Evolutionary conservation across 2,329 filamentous ascomycete species (phyloP).

Genomic region (Onygena corvina): DNA sequence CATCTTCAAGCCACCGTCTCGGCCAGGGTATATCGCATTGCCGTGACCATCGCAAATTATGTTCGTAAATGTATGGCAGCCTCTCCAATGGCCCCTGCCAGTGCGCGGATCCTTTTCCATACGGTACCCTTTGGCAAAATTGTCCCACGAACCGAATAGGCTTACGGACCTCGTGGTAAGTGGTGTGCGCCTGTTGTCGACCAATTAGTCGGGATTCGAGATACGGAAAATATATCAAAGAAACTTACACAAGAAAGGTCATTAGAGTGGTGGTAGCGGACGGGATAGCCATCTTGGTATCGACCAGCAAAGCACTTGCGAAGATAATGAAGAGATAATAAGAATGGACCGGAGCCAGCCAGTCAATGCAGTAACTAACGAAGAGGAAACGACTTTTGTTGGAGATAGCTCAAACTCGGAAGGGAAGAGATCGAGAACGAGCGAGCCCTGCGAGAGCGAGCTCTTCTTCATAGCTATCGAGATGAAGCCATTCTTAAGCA

Average conservation of each 20-base stretch:
- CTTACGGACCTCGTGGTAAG: slow-evolving; percentile 50
- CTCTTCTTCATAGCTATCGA: background rate
- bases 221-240: background rate
- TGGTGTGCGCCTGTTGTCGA: slow-evolving; percentile 23
- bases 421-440: background rate
- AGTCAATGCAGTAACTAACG: background rate
- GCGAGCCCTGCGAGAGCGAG: background rate
- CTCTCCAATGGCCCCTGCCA: slow-evolving; percentile 67
- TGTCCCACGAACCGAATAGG: slow-evolving; percentile 89
- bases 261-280: slow-evolving; percentile 22
- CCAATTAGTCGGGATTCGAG: slow-evolving; percentile 15
- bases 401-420: background rate
- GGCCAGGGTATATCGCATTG: slow-evolving; percentile 41
- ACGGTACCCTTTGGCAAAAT: slow-evolving; percentile 64
- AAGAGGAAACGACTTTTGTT: background rate
- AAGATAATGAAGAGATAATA: background rate
- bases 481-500: background rate
- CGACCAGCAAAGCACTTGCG: background rate
- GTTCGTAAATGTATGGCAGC: slow-evolving; percentile 74
- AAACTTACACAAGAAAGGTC: slow-evolving; percentile 24
- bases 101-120: slow-evolving; percentile 71
- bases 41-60: slow-evolving; percentile 68
- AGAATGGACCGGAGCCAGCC: slow-evolving; percentile 1
- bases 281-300: slow-evolving; percentile 15
- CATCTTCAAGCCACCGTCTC: slow-evolving; percentile 77